phyloP scores from a whole-genome alignment of 257 asterid species.

The Handroanthus guayacan region DNA sequence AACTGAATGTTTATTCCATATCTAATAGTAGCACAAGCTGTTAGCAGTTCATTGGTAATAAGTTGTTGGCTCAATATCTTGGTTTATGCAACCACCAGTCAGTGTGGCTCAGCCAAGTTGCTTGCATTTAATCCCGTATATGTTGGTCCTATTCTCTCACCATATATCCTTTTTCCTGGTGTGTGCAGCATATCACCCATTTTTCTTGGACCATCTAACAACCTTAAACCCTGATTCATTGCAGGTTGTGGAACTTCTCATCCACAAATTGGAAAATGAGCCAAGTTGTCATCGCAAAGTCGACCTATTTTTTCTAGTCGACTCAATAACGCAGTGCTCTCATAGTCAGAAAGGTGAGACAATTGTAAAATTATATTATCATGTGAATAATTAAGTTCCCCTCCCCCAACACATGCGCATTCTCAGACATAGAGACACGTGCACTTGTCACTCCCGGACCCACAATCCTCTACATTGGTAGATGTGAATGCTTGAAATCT shows the following conservation, averaged over 20 bases:
- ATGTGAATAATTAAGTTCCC: background rate
- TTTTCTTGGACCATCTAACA: conserved; percentile 33
- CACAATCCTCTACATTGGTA: background rate
- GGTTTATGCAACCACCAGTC: background rate
- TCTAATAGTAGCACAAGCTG: background rate
- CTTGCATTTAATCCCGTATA: conserved; percentile 14
- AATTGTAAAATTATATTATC: background rate
- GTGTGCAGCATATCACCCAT: conserved; percentile 15
- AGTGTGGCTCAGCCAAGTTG: background rate
- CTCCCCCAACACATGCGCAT: background rate
- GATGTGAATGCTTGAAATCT: conserved; percentile 17
- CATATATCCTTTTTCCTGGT: conserved; percentile 6
- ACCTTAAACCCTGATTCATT: conserved; percentile 27
- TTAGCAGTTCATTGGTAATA: background rate
- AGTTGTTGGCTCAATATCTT: background rate
- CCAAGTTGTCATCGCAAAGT: conserved; percentile 81
- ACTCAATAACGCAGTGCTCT: conserved; percentile 97
- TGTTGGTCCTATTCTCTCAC: background rate
- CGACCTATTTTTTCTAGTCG: conserved; percentile 91
- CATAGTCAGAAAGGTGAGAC: conserved; percentile 87
- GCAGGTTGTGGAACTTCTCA: conserved; percentile 96
- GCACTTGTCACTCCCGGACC: background rate
- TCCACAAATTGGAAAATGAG: conserved; percentile 80
- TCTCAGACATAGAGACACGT: background rate
- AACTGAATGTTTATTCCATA: background rate